Conservation (phyloP, 768 basidiomycete species). For the Roridomyces roridus region DNA sequence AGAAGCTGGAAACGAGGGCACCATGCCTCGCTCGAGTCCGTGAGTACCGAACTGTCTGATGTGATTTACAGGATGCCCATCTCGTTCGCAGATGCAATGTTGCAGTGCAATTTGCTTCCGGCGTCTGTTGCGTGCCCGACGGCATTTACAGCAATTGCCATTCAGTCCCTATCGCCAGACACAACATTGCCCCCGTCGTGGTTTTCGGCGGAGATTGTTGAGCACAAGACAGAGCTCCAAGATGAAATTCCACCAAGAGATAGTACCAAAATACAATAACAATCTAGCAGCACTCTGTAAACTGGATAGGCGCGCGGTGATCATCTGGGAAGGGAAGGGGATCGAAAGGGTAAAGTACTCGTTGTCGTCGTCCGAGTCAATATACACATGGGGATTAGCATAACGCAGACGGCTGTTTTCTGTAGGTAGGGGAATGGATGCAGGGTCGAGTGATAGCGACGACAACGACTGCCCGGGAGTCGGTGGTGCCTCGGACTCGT, state of each 20-base stretch:
- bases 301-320: slow-evolving; percentile 55
- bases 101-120: slow-evolving; percentile 57
- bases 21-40: slow-evolving; percentile 63
- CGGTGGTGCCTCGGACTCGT: slow-evolving; percentile 76
- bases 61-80: background rate
- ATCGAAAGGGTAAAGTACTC: slow-evolving; percentile 71
- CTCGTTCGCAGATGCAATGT: slow-evolving; percentile 23
- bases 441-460: slow-evolving; percentile 59
- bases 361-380: slow-evolving; percentile 58
- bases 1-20: slow-evolving; percentile 53
- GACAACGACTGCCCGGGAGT: slow-evolving; percentile 69
- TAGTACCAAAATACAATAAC: slow-evolving; percentile 11
- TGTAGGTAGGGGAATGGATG: slow-evolving; percentile 54
- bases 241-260: slow-evolving; percentile 4
- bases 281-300: slow-evolving; percentile 67
- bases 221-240: background rate
- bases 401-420: slow-evolving; percentile 57
- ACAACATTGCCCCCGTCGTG: slow-evolving; percentile 7
- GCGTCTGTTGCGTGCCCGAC: slow-evolving; percentile 54
- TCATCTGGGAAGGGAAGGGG: slow-evolving; percentile 72
- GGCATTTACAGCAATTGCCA: slow-evolving; percentile 72
- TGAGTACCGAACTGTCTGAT: slow-evolving; percentile 36
- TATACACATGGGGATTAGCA: slow-evolving; percentile 63
- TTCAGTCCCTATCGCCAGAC: slow-evolving; percentile 51
- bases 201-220: slow-evolving; percentile 9